A percentile compares a stretch with the other conserved stretches of the same genome.
phyloP scores from a whole-genome alignment of 768 basidiomycete species.

The Rhizopogon salebrosus region DNA sequence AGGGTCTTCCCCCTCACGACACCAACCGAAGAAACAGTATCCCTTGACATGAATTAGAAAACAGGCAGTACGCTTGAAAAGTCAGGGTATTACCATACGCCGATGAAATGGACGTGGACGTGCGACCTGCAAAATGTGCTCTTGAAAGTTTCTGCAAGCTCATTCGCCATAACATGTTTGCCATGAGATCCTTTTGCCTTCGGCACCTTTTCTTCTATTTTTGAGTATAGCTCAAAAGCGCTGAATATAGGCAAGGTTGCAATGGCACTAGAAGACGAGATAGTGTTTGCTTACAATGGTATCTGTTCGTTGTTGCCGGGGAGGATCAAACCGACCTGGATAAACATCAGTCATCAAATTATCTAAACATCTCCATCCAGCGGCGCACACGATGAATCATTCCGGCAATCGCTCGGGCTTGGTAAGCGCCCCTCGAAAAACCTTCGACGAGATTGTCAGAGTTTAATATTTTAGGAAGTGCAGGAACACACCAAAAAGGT shows the following conservation, averaged over 20 bases:
- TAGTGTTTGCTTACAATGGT: conserved; percentile 22
- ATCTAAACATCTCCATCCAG: conserved; percentile 1
- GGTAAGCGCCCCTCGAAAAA: conserved; percentile 39
- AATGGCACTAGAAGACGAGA: neutral
- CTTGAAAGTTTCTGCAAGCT: conserved; percentile 23
- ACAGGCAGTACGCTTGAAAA: neutral
- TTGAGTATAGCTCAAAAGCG: conserved; percentile 25
- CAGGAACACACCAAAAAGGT: conserved; percentile 29
- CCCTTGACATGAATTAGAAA: conserved; percentile 15
- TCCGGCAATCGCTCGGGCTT: conserved; percentile 31
- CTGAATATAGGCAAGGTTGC: conserved; percentile 8
- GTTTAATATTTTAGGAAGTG: neutral
- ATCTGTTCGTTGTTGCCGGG: conserved; percentile 30
- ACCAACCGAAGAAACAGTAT: conserved; percentile 31
- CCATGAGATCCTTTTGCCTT: neutral
- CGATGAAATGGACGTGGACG: conserved; percentile 28
- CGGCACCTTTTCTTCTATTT: neutral
- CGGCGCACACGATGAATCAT: conserved; percentile 30
- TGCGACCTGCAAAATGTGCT: conserved; percentile 16
- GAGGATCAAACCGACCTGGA: conserved; percentile 29
- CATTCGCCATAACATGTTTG: neutral
- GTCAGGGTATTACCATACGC: conserved; percentile 23
- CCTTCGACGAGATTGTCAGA: conserved; percentile 16
- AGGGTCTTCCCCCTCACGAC: conserved; percentile 11
- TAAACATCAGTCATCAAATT: neutral